Percentiles rank a stretch among this genome's conserved stretches.
These are phyloP conservation scores for Dichotomocladium elegans DNA, from an alignment of 371 early-diverging fungal species.

Conservation along the genomic window DNA sequence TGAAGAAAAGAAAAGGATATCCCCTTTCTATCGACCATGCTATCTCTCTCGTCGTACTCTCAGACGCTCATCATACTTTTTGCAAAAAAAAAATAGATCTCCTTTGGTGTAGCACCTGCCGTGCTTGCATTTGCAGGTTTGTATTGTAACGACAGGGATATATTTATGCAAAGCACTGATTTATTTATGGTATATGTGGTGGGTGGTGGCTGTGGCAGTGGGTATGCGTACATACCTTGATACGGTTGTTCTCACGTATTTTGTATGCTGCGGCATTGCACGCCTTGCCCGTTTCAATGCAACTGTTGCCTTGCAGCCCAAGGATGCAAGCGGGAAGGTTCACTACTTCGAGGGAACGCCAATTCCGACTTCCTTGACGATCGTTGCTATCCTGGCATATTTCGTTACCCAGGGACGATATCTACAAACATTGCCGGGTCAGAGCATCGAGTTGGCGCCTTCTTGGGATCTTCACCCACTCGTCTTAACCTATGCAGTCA, in stretches of 20 bases:
- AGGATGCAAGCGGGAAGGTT: constrained; percentile 74
- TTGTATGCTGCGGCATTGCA: constrained; percentile 86
- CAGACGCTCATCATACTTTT: too few species aligned
- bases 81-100: constrained; percentile 47
- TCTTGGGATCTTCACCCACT: constrained; percentile 71
- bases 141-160: neutral
- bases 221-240: constrained; percentile 84
- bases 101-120: constrained; percentile 87
- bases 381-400: constrained; percentile 72
- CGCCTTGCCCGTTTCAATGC: constrained; percentile 88
- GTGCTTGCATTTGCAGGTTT: constrained; percentile 74
- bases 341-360: constrained; percentile 89
- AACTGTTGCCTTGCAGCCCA: constrained; percentile 75
- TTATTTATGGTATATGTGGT: too few species aligned
- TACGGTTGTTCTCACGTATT: constrained; percentile 70
- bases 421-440: constrained; percentile 45
- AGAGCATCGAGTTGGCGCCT: constrained; percentile 30
- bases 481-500: constrained; percentile 69
- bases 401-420: constrained; percentile 49
- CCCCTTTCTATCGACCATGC: too few species aligned
- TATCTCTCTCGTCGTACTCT: too few species aligned
- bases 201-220: too few species aligned
- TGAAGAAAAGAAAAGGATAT: too few species aligned
- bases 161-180: too few species aligned
- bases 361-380: constrained; percentile 72